phyloP scores from a whole-genome alignment of 2,329 filamentous ascomycete genomes.

The Cercospora zeina region DNA sequence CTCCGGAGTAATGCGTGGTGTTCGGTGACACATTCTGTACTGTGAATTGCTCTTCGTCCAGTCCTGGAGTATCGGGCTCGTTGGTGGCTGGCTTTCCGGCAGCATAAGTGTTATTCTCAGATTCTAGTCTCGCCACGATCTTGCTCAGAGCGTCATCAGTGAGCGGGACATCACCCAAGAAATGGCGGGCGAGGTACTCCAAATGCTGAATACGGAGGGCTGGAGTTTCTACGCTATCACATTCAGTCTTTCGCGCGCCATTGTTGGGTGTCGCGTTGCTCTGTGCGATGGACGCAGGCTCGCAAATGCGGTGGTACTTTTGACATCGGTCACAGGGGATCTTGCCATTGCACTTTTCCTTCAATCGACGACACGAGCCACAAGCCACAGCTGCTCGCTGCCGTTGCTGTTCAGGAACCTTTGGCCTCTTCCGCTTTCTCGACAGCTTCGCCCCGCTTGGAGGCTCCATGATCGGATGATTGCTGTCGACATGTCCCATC shows the following conservation, averaged over 20 bases:
- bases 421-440: slow-evolving; percentile 22
- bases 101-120: slow-evolving; percentile 7
- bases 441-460: slow-evolving; percentile 2
- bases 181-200: slow-evolving; percentile 25
- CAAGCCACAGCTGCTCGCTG: slow-evolving; percentile 25
- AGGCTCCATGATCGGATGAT: background rate
- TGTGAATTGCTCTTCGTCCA: slow-evolving; percentile 27
- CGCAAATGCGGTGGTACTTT: slow-evolving; percentile 15
- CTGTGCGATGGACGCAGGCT: slow-evolving; percentile 16
- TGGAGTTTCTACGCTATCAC: background rate
- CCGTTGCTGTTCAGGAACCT: slow-evolving; percentile 26
- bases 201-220: slow-evolving; percentile 15
- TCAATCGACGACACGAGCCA: slow-evolving; percentile 21
- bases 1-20: slow-evolving; percentile 45
- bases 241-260: background rate
- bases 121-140: slow-evolving; percentile 23
- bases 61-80: slow-evolving; percentile 43
- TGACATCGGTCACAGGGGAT: slow-evolving; percentile 24
- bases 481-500: slow-evolving; percentile 7
- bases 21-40: slow-evolving; percentile 21
- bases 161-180: slow-evolving; percentile 20
- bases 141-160: slow-evolving; percentile 20
- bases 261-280: background rate
- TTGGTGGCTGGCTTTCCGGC: slow-evolving; percentile 15
- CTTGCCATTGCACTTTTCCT: slow-evolving; percentile 29